phyloP scores from a whole-genome alignment of 192 early-diverging fungal species.

The Backusella psychrophila region DNA sequence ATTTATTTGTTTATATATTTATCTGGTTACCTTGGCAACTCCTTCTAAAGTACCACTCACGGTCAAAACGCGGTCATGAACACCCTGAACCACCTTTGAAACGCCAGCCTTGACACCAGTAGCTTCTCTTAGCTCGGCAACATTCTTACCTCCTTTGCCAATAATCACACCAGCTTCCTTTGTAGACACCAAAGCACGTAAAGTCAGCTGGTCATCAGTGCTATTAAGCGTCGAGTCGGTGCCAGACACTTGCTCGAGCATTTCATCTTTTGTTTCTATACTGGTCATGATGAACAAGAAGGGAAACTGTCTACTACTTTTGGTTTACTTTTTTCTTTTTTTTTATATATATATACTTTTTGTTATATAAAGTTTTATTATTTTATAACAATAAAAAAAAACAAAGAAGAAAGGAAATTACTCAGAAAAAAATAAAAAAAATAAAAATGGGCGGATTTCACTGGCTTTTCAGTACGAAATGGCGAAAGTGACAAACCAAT shows the following conservation, averaged over 20 bases:
- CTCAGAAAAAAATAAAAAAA: not conserved
- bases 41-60: slow-evolving; percentile 69
- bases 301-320: not conserved
- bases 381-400: slow-evolving; percentile 5
- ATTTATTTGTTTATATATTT: not conserved
- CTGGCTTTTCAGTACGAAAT: too few relatives aligned
- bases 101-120: slow-evolving; percentile 92
- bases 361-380: not conserved
- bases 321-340: not conserved
- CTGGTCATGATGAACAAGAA: slow-evolving; percentile 2
- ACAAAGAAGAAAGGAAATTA: not conserved
- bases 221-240: not conserved
- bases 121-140: slow-evolving; percentile 81
- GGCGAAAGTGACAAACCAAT: too few relatives aligned
- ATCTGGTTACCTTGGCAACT: slow-evolving; percentile 60
- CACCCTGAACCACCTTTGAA: slow-evolving; percentile 84
- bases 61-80: slow-evolving; percentile 82
- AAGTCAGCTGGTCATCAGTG: slow-evolving; percentile 48
- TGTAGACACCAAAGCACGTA: slow-evolving; percentile 89
- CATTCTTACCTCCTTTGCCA: slow-evolving; percentile 75
- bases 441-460: not conserved
- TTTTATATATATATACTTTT: not conserved
- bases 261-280: not conserved
- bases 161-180: slow-evolving; percentile 89
- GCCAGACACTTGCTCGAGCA: not conserved